Conservation (phyloP, 1,284 basidiomycete species). For the Puccinia triticina region DNA sequence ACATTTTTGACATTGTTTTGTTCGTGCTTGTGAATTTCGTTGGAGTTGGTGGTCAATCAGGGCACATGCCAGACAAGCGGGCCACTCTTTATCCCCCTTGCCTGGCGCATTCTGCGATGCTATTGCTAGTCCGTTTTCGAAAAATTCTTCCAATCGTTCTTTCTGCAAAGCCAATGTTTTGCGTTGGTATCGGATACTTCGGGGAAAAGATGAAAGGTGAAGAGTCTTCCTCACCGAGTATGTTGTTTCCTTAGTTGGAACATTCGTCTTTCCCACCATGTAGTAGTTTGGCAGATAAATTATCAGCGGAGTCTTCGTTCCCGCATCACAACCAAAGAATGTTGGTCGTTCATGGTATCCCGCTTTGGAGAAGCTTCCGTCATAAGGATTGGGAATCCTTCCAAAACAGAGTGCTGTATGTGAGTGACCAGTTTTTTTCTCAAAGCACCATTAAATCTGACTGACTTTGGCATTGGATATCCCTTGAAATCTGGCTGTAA, state of each 20-base stretch:
- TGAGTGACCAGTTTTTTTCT: not conserved
- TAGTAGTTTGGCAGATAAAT: conserved; percentile 45
- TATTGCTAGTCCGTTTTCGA: conserved; percentile 36
- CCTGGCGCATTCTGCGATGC: conserved; percentile 11
- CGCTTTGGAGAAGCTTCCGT: conserved; percentile 23
- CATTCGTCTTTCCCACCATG: conserved; percentile 16
- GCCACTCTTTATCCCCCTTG: conserved; percentile 10
- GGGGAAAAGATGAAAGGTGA: not conserved
- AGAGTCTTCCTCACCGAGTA: conserved; percentile 19
- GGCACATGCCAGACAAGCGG: conserved; percentile 41
- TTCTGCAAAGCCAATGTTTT: not conserved
- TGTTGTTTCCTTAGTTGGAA: conserved; percentile 24
- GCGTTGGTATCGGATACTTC: not conserved
- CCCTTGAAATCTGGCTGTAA: conserved; percentile 1
- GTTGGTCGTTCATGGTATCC: conserved; percentile 36
- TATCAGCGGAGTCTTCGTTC: conserved; percentile 26
- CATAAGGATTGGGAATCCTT: conserved; percentile 37
- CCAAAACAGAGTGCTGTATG: not conserved
- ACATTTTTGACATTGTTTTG: conserved; percentile 43
- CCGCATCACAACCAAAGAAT: conserved; percentile 41
- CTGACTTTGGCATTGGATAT: conserved; percentile 39
- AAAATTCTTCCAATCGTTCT: conserved; percentile 7
- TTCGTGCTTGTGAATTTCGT: conserved; percentile 26
- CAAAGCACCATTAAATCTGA: not conserved
- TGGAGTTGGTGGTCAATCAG: conserved; percentile 38